Conservation (phyloP, 1,139 yeast genomes). For the Pichia inconspicua region DNA sequence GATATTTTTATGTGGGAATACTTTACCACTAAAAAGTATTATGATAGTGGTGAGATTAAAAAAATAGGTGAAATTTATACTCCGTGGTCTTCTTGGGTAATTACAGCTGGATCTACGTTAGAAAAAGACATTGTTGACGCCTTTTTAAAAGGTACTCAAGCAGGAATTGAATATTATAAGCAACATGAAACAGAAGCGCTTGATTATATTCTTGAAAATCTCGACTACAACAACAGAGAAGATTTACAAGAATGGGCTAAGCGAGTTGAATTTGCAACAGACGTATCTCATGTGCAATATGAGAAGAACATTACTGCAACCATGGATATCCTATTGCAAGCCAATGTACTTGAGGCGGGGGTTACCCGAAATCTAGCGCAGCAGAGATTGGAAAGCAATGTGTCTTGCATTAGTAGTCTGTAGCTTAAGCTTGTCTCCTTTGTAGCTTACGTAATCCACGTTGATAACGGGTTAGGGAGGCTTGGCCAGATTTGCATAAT, state of each 20-base stretch:
- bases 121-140: slow-evolving; percentile 25
- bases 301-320: slow-evolving; percentile 40
- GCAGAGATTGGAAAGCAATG: slow-evolving; percentile 1
- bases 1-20: slow-evolving; percentile 97
- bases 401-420: too few relatives aligned
- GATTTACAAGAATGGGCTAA: slow-evolving; percentile 78
- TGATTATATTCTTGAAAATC: slow-evolving; percentile 51
- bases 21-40: slow-evolving; percentile 80
- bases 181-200: slow-evolving; percentile 57
- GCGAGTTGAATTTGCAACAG: slow-evolving; percentile 57
- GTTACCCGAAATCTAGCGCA: slow-evolving; percentile 17
- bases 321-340: slow-evolving; percentile 46
- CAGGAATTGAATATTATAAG: slow-evolving; percentile 63
- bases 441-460: too few relatives aligned
- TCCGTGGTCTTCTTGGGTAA: slow-evolving; percentile 96
- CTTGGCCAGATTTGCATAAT: too few relatives aligned
- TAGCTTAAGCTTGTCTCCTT: too few relatives aligned
- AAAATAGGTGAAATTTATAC: slow-evolving; percentile 82
- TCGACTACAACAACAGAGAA: slow-evolving; percentile 60
- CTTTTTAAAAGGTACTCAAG: slow-evolving; percentile 40
- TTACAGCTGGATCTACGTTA: slow-evolving; percentile 39
- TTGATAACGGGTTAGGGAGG: too few relatives aligned
- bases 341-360: slow-evolving; percentile 39
- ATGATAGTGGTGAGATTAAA: slow-evolving; percentile 72
- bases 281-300: slow-evolving; percentile 46